phyloP scores from a whole-genome alignment of 2,329 filamentous ascomycete species.

The Didymellaceae sp. region DNA sequence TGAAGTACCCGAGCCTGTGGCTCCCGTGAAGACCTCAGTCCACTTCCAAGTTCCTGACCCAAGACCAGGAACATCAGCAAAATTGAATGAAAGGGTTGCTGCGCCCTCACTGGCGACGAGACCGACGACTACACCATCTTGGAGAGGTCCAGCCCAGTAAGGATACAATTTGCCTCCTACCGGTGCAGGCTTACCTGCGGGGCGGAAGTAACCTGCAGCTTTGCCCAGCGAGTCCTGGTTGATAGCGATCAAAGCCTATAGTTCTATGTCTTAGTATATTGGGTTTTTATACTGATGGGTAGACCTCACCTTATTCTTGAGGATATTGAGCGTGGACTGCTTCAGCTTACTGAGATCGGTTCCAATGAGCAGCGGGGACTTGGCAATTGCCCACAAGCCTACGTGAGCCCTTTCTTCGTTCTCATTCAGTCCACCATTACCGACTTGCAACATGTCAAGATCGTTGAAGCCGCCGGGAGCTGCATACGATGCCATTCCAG shows the following conservation, averaged over 20 bases:
- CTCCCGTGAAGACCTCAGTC: not conserved
- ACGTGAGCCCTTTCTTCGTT: not conserved
- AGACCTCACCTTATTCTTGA: not conserved
- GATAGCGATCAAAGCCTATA: not conserved
- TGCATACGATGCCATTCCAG: not conserved
- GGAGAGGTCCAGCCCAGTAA: not conserved
- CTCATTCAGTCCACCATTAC: not conserved
- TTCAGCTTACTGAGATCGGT: not conserved
- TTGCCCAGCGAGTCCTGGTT: not conserved
- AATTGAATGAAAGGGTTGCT: not conserved
- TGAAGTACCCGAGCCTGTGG: not conserved
- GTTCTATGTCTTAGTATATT: not conserved
- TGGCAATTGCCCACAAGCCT: not conserved
- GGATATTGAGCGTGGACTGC: not conserved
- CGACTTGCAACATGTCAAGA: not conserved
- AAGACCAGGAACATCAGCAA: not conserved
- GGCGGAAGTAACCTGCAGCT: not conserved
- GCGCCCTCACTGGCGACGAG: not conserved
- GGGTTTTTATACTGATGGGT: not conserved
- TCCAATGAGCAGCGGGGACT: not conserved
- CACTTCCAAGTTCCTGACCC: not conserved
- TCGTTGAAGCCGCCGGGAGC: not conserved
- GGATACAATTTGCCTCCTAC: not conserved
- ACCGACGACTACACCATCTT: not conserved
- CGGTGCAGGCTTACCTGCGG: not conserved